A percentile compares a stretch with the other conserved stretches of the same genome.
Conservation (phyloP, 129 eudicot species). For the Arctium lappa region DNA sequence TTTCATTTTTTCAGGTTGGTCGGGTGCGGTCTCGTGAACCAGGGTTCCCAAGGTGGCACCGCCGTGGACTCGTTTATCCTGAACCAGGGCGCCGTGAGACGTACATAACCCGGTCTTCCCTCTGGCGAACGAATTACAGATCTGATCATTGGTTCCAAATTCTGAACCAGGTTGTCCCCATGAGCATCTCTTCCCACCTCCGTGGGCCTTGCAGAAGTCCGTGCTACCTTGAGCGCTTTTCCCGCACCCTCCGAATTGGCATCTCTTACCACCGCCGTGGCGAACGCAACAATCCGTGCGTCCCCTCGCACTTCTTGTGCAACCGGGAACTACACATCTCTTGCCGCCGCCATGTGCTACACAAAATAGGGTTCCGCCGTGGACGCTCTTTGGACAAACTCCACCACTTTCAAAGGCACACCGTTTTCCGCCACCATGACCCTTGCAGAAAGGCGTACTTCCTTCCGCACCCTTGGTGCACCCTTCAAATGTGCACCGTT, state of each 20-base stretch:
- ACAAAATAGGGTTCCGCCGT: conserved; percentile 88
- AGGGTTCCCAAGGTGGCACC: conserved; percentile 74
- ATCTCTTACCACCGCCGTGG: conserved; percentile 95
- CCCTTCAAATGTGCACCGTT: conserved; percentile 73
- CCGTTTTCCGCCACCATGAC: conserved; percentile 96
- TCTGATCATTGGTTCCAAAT: conserved; percentile 46
- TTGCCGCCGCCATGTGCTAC: conserved; percentile 99
- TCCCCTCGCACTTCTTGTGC: conserved; percentile 91
- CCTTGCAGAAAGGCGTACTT: conserved; percentile 86
- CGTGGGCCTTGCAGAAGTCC: conserved; percentile 97
- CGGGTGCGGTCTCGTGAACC: conserved; percentile 43
- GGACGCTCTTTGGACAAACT: conserved; percentile 89
- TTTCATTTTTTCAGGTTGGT: conserved; percentile 33
- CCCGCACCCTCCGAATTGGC: conserved; percentile 72
- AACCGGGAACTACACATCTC: conserved; percentile 78
- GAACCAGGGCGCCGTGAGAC: conserved; percentile 79
- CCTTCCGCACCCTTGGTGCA: conserved; percentile 98
- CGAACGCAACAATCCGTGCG: conserved; percentile 92
- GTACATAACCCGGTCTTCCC: conserved; percentile 80
- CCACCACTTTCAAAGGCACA: conserved; percentile 83
- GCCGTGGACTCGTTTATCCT: conserved; percentile 95
- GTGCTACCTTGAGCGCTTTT: conserved; percentile 99
- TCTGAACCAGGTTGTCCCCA: conserved; percentile 89
- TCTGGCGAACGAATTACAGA: conserved; percentile 71
- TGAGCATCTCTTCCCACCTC: conserved; percentile 91